Evolutionary conservation across 75 land plant species (phyloP), one percentile per base, ranked within the genome.

Genomic region (Sequoiadendron giganteum): DNA sequence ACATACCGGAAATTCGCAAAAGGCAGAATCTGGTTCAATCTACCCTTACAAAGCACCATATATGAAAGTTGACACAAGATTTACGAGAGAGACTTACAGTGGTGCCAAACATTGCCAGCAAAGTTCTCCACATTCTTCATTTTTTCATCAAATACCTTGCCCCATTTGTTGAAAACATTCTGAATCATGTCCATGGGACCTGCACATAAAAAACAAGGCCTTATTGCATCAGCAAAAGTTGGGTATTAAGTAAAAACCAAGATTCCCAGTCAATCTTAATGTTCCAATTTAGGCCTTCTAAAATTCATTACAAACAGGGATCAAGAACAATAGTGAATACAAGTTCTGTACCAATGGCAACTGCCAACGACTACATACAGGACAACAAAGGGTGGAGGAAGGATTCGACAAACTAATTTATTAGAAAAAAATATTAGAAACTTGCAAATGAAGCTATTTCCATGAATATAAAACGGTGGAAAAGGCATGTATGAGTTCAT

Each of bases 91-190:
- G 3, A 83, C 91, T 89, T 87, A 94, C 95, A 91, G 92, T 94
- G 95, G 2, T 90, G 84, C 95, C 95, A 94, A 42, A 94, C 79
- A 83, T 92, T 94, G 77, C 89, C 95, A 85, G 94, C 90, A 54
- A 86, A 21, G 68, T n/a, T 90, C 47, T 90, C 93, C 30, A 93
- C 94, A 80, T 92, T 92, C 82, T 79, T 93, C 8, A 88, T 42
- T 77, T 43, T 87, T 13, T 58, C 86, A 16, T 92, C 93, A 30
- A 90, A 54, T 73, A 49, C 91, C 88, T 87, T 89, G 25, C 91
- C 90, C 70, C 88, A 93, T 34, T 90, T 90, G 47, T 85, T 87
- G 56, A 92, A 40, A 80, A 49, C 87, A 1, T 84, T 91, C 0
- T 70, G 58, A 39, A 93, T 86, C 58, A 34, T 86, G 47, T 92